A percentile compares a stretch with the other conserved stretches of the same genome.
These are phyloP conservation scores for Blastocystis sp. DNA, from an alignment of 352 stramenopile species.

Conservation along the genomic window DNA sequence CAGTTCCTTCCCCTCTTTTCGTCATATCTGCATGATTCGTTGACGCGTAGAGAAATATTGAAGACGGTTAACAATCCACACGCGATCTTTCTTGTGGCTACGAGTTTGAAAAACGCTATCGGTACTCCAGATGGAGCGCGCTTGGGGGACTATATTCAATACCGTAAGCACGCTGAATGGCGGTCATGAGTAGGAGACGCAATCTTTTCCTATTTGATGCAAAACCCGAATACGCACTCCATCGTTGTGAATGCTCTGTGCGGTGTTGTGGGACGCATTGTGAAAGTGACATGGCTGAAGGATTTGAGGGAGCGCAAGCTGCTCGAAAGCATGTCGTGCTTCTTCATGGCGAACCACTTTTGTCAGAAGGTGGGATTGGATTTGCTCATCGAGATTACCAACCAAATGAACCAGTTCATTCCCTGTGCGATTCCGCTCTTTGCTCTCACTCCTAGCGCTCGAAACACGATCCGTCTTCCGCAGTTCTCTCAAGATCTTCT, in stretches of 20 bases:
- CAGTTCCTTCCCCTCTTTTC: neutral
- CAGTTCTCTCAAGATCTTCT: neutral
- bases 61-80: neutral
- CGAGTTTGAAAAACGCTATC: conserved; percentile 42
- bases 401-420: conserved; percentile 39
- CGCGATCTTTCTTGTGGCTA: neutral
- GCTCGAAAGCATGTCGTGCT: conserved; percentile 1
- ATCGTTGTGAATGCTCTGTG: conserved; percentile 13
- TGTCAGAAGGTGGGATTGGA: conserved; percentile 49
- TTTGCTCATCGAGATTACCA: conserved; percentile 24
- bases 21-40: neutral
- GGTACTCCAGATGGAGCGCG: neutral
- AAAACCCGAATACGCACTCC: conserved; percentile 24
- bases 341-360: neutral
- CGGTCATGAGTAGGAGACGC: neutral
- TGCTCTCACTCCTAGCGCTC: conserved; percentile 6
- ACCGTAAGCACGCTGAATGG: neutral
- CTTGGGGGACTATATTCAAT: conserved; percentile 31
- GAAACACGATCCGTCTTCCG: conserved; percentile 11
- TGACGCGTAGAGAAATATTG: conserved; percentile 27
- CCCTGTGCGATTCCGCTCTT: neutral
- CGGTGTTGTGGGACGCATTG: conserved; percentile 13
- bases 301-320: conserved; percentile 40
- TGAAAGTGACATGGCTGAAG: conserved; percentile 47
- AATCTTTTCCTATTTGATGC: conserved; percentile 21